These are phyloP conservation scores for Pyrus hybrid DNA, from an alignment of 331 rosid species.

Conservation along the genomic window DNA sequence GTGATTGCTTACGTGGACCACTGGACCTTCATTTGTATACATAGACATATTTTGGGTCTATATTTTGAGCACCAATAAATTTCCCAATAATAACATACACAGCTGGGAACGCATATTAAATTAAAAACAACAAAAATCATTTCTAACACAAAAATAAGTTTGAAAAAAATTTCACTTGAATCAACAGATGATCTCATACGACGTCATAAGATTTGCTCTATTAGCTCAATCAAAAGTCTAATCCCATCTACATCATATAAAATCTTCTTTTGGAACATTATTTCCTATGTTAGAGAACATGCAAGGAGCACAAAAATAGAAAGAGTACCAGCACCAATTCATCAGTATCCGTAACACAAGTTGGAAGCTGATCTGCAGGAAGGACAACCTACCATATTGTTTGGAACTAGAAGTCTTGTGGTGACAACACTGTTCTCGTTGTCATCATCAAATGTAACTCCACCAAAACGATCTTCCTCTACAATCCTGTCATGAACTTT, in stretches of 20 bases:
- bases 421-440: constrained; percentile 12
- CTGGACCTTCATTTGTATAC: not conserved
- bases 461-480: constrained; percentile 23
- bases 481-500: constrained; percentile 27
- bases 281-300: not conserved
- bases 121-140: too few species aligned
- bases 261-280: not conserved
- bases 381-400: constrained; percentile 29
- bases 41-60: not conserved
- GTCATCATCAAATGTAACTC: constrained; percentile 22
- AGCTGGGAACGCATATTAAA: too few species aligned
- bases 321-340: constrained; percentile 27
- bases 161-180: not conserved
- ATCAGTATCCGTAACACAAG: constrained; percentile 25
- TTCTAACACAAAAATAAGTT: not conserved
- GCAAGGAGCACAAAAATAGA: not conserved
- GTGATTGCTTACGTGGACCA: not conserved
- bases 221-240: not conserved
- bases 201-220: not conserved
- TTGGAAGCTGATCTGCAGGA: constrained; percentile 26
- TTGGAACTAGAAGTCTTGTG: constrained; percentile 25
- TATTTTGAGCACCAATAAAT: not conserved
- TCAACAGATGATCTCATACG: not conserved
- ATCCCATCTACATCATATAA: not conserved
- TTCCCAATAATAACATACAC: not conserved